Evolutionary conservation across 2,329 filamentous ascomycete species (phyloP).

Genomic region (Neonectria hederae): DNA sequence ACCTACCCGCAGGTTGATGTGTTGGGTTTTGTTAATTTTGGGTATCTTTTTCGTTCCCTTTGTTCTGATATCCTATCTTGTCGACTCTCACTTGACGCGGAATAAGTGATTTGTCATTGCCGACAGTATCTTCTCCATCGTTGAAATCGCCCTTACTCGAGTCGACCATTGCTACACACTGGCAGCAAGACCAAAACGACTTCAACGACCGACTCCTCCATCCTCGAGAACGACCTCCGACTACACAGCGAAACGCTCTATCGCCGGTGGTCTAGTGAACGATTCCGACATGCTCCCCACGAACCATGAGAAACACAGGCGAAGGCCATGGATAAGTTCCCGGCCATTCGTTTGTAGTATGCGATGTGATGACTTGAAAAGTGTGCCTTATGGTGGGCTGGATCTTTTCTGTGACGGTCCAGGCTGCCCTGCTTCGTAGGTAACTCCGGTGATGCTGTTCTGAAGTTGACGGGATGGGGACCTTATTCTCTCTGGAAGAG

Average conservation of each 20-base stretch:
- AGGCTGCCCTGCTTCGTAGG: constrained; percentile 30
- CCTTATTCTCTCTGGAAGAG: too few species aligned
- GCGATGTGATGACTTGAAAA: constrained; percentile 16
- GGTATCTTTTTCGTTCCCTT: background rate
- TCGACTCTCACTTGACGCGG: background rate
- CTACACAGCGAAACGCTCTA: background rate
- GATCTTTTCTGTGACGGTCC: constrained; percentile 35
- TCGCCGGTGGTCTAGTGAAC: background rate
- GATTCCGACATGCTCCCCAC: background rate
- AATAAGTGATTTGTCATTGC: background rate
- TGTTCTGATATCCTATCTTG: background rate
- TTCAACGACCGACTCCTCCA: background rate
- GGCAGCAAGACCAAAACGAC: background rate
- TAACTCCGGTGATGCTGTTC: background rate
- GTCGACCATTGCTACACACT: background rate
- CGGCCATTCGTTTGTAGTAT: background rate
- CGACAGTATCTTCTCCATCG: background rate
- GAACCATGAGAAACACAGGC: background rate
- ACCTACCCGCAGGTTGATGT: background rate
- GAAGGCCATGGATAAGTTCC: constrained; percentile 26
- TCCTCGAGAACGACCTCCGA: background rate
- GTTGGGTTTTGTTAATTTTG: background rate
- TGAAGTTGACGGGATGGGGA: background rate
- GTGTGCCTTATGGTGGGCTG: constrained; percentile 33
- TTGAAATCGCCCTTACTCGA: background rate